Evolutionary conservation across 2,329 filamentous ascomycete genomes (phyloP).

Genomic region (Arthrocladium fulminans): DNA sequence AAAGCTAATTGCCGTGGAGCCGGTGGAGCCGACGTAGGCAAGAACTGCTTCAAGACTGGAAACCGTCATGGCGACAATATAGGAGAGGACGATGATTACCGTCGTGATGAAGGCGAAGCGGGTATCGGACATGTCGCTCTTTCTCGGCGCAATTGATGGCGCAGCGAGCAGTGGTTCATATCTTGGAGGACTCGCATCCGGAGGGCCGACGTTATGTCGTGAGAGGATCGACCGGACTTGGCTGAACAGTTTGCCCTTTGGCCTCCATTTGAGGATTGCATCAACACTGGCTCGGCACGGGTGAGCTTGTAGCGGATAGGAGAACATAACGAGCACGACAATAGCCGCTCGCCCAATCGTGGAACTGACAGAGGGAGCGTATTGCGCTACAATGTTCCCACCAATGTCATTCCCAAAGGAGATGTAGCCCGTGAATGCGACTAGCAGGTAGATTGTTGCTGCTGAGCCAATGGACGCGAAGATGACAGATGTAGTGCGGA

Average conservation of each 20-base stretch:
- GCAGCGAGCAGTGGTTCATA: conserved; percentile 32
- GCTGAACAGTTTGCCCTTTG: conserved; percentile 33
- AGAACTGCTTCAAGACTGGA: conserved; percentile 82
- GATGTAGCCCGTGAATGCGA: conserved; percentile 89
- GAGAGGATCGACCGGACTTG: conserved; percentile 19
- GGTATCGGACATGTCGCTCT: conserved; percentile 65
- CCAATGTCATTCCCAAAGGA: conserved; percentile 85
- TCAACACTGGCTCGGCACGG: conserved; percentile 93
- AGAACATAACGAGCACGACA: conserved; percentile 91
- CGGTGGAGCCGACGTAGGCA: conserved; percentile 90
- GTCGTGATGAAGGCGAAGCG: conserved; percentile 88
- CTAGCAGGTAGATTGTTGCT: conserved; percentile 77
- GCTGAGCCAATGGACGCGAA: conserved; percentile 77
- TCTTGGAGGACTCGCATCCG: conserved; percentile 35
- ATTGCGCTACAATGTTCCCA: conserved; percentile 93
- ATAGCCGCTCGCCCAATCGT: conserved; percentile 94
- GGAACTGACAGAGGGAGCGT: conserved; percentile 66
- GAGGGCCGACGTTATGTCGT: conserved; percentile 14
- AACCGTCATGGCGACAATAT: conserved; percentile 83
- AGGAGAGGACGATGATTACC: conserved; percentile 69
- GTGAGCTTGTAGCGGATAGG: conserved; percentile 89
- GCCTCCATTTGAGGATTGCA: conserved; percentile 88
- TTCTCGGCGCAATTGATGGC: conserved; percentile 23
- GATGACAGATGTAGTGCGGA: conserved; percentile 69
- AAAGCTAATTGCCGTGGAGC: conserved; percentile 91